Evolutionary conservation across 1,284 basidiomycete genomes (phyloP).

Genomic region (Volvariella volvacea): DNA sequence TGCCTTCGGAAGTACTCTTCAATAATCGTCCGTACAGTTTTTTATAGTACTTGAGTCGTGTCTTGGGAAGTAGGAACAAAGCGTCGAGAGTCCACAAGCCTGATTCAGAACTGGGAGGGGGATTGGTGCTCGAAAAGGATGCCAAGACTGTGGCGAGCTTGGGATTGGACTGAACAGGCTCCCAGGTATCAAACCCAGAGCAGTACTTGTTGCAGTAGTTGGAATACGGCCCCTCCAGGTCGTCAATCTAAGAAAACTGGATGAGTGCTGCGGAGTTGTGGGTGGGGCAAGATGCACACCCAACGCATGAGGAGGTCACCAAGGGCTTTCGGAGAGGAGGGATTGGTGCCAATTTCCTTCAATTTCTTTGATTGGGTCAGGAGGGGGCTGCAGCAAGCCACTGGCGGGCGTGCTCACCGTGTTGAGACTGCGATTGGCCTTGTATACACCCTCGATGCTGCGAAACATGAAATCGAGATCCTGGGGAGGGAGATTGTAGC

Average conservation of each 20-base stretch:
- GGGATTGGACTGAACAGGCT: slow-evolving; percentile 69
- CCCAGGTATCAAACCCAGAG: slow-evolving; percentile 80
- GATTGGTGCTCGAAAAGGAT: slow-evolving; percentile 61
- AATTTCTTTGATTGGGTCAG: slow-evolving; percentile 59
- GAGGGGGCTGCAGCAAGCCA: slow-evolving; percentile 3
- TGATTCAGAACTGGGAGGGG: slow-evolving; percentile 44
- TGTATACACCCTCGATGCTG: slow-evolving; percentile 87
- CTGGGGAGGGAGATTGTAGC: slow-evolving; percentile 87
- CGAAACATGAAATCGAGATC: slow-evolving; percentile 94
- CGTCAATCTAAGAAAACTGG: slow-evolving; percentile 63
- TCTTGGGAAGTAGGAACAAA: slow-evolving; percentile 83
- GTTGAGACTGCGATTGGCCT: slow-evolving; percentile 80
- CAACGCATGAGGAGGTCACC: slow-evolving; percentile 97
- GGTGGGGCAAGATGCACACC: slow-evolving; percentile 24
- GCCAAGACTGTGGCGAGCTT: slow-evolving; percentile 66
- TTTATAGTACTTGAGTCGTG: slow-evolving; percentile 87
- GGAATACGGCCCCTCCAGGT: slow-evolving; percentile 83
- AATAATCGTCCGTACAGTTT: slow-evolving; percentile 86
- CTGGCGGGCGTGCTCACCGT: slow-evolving; percentile 46
- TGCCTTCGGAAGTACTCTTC: slow-evolving; percentile 83
- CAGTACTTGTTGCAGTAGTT: slow-evolving; percentile 73
- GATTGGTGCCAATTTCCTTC: slow-evolving; percentile 90
- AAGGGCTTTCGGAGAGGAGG: slow-evolving; percentile 90
- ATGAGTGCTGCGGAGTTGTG: slow-evolving; percentile 8
- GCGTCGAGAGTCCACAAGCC: slow-evolving; percentile 80